phyloP scores from a whole-genome alignment of 2,329 filamentous ascomycete genomes.

The Elsinoe arachidis region DNA sequence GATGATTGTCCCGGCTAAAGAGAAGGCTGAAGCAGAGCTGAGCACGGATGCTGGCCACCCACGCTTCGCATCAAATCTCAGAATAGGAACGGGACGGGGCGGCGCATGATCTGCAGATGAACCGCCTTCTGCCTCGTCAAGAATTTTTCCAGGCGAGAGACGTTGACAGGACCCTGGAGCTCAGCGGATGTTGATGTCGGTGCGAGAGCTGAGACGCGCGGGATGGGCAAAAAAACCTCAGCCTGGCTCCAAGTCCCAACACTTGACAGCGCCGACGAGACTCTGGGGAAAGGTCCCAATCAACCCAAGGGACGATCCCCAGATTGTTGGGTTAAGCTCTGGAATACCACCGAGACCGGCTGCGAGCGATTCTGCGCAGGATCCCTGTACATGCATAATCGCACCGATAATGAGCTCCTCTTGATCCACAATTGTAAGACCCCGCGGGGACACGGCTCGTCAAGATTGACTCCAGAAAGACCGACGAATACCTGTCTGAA shows the following conservation, averaged over 20 bases:
- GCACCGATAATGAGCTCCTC: neutral
- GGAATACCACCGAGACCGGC: constrained; percentile 7
- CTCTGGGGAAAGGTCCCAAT: neutral
- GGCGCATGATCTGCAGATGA: constrained; percentile 8
- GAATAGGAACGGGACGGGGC: constrained; percentile 5
- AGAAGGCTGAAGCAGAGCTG: constrained; percentile 3
- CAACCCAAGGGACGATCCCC: neutral
- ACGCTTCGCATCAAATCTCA: neutral
- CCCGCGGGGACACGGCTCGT: neutral
- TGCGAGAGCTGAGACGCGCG: neutral
- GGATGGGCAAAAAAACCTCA: neutral
- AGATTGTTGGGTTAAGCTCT: constrained; percentile 1
- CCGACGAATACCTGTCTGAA: neutral
- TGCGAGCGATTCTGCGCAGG: neutral
- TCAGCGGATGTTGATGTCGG: neutral
- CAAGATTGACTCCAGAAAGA: neutral
- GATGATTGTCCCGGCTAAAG: neutral
- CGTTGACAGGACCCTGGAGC: neutral
- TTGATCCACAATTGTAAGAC: constrained; percentile 1
- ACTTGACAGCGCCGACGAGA: neutral
- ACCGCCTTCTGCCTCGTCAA: neutral
- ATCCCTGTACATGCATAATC: constrained; percentile 4
- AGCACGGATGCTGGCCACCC: neutral
- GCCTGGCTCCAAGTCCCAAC: neutral
- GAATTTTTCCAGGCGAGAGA: neutral